Evolutionary conservation across 2,329 filamentous ascomycete genomes (phyloP).

Genomic region (Colletotrichum sidae): DNA sequence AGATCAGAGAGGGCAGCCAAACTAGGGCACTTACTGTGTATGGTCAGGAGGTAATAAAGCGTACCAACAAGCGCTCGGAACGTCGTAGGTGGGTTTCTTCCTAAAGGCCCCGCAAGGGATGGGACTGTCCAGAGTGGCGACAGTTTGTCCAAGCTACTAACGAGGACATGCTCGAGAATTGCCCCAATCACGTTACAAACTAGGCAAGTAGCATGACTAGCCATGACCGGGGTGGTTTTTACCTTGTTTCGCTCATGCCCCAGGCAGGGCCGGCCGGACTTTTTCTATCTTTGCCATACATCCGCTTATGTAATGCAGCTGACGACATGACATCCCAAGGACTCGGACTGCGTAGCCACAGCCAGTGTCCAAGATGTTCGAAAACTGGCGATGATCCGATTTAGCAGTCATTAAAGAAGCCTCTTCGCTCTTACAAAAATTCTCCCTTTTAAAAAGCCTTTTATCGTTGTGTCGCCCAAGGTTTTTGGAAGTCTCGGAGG

Average conservation of each 20-base stretch:
- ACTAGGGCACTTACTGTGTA: too few relatives aligned
- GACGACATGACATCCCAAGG: conserved; percentile 14
- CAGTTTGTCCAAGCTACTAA: conserved; percentile 13
- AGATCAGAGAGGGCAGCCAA: too few relatives aligned
- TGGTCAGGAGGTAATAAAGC: too few relatives aligned
- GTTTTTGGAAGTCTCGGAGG: too few relatives aligned
- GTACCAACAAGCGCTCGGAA: too few relatives aligned
- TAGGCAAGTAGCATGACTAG: conserved; percentile 6
- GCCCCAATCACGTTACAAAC: conserved; percentile 8
- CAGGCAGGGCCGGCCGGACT: conserved; percentile 14
- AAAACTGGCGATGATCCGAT: too few relatives aligned
- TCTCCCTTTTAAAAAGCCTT: too few relatives aligned
- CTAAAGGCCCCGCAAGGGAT: conserved; percentile 4
- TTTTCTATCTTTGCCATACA: not conserved
- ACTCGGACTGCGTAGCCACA: not conserved
- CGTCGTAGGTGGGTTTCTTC: not conserved
- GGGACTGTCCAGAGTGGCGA: not conserved
- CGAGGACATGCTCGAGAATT: conserved; percentile 1
- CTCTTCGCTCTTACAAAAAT: too few relatives aligned
- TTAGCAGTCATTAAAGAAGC: too few relatives aligned
- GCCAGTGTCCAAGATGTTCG: too few relatives aligned
- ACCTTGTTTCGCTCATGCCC: conserved; percentile 19
- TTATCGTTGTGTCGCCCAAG: too few relatives aligned
- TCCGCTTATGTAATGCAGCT: conserved; percentile 23
- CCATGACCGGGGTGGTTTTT: conserved; percentile 15